Conservation (phyloP, 768 basidiomycete genomes). For the Coprinellus aureogranulatus region DNA sequence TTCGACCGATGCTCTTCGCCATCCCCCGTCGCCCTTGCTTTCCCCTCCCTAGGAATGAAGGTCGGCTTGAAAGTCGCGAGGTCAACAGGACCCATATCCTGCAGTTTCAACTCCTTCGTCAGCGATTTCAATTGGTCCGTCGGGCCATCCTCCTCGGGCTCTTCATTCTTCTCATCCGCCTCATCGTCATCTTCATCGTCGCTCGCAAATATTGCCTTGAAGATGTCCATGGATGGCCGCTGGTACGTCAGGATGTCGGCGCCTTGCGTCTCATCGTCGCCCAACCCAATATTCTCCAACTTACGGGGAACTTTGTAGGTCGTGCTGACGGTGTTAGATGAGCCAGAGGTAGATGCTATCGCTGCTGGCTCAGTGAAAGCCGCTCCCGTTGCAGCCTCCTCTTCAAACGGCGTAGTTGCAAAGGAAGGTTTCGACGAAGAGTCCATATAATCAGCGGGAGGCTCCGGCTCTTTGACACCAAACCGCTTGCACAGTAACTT, state of each 20-base stretch:
- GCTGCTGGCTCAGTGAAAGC: slow-evolving; percentile 2
- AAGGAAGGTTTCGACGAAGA: slow-evolving; percentile 16
- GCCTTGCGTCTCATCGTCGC: slow-evolving; percentile 90
- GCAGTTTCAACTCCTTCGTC: slow-evolving; percentile 17
- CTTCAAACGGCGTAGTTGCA: slow-evolving; percentile 14
- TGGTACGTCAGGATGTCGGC: slow-evolving; percentile 84
- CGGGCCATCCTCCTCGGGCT: slow-evolving; percentile 11
- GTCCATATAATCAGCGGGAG: slow-evolving; percentile 33
- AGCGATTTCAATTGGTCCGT: slow-evolving; percentile 18
- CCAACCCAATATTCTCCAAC: slow-evolving; percentile 81
- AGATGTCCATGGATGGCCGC: slow-evolving; percentile 86
- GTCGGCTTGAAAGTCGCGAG: slow-evolving; percentile 82
- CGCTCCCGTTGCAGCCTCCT: slow-evolving; percentile 10
- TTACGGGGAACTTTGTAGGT: slow-evolving; percentile 43
- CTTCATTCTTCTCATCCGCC: slow-evolving; percentile 24
- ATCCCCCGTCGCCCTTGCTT: slow-evolving; percentile 27
- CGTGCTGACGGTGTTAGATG: not conserved
- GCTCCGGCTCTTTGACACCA: slow-evolving; percentile 84
- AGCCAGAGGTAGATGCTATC: not conserved
- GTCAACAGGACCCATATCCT: slow-evolving; percentile 41
- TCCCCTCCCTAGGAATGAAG: slow-evolving; percentile 69
- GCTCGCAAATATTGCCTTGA: slow-evolving; percentile 97
- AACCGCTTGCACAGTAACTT: slow-evolving; percentile 89
- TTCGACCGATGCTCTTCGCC: slow-evolving; percentile 39
- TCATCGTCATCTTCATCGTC: slow-evolving; percentile 76